Conservation (phyloP, 2,329 filamentous ascomycete genomes). For the Graphiopsis chlorocephala region DNA sequence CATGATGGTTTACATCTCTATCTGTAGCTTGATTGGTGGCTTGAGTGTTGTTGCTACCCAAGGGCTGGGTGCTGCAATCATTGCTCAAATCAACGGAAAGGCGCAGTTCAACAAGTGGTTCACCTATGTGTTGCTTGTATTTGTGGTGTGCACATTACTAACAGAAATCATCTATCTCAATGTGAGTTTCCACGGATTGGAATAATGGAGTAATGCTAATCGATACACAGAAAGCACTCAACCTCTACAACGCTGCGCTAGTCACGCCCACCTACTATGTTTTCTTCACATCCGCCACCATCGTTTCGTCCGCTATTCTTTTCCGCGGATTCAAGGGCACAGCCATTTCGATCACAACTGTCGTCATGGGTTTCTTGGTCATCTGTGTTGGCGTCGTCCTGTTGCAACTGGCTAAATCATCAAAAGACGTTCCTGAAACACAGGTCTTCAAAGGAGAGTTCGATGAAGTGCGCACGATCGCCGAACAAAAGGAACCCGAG, state of each 20-base stretch:
- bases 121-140: conserved; percentile 83
- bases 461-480: conserved; percentile 92
- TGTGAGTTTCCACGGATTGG: conserved; percentile 56
- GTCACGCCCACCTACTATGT: conserved; percentile 99
- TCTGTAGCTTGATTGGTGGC: conserved; percentile 92
- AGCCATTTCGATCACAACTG: conserved; percentile 73
- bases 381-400: conserved; percentile 93
- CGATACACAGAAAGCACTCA: conserved; percentile 83
- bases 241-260: conserved; percentile 92
- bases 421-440: conserved; percentile 92
- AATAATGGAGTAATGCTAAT: conserved; percentile 19
- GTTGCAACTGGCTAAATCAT: conserved; percentile 93
- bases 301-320: conserved; percentile 86
- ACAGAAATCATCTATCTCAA: conserved; percentile 96
- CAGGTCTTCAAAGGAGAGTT: conserved; percentile 90
- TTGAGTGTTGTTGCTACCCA: conserved; percentile 94
- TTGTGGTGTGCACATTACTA: conserved; percentile 82
- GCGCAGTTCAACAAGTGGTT: conserved; percentile 98
- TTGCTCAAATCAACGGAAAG: conserved; percentile 77
- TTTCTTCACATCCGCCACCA: conserved; percentile 93
- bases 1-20: conserved; percentile 95
- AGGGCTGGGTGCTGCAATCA: conserved; percentile 84
- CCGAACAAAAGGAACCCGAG: conserved; percentile 93
- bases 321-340: conserved; percentile 94
- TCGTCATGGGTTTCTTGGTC: conserved; percentile 88